Percentiles rank a stretch among this genome's conserved stretches.
Evolutionary conservation across 1,284 basidiomycete genomes (phyloP).

Genomic region (Cryptococcus maquisensis): DNA sequence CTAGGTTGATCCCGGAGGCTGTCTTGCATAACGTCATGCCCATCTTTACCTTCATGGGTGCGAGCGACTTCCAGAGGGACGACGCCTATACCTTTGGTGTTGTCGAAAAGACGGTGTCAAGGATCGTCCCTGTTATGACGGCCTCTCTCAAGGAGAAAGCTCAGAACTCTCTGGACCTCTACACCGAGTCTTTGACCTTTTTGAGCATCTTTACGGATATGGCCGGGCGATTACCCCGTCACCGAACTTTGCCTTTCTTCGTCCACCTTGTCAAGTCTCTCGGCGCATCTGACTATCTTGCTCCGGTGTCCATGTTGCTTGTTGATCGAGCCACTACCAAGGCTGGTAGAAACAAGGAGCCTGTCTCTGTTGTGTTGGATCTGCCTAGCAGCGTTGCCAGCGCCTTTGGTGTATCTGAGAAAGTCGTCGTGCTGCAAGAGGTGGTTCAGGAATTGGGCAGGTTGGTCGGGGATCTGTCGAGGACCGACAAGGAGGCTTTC

Average conservation of each 20-base stretch:
- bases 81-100: slow-evolving; percentile 93
- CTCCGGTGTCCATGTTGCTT: slow-evolving; percentile 79
- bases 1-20: slow-evolving; percentile 79
- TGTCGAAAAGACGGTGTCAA: slow-evolving; percentile 91
- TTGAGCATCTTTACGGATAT: slow-evolving; percentile 51
- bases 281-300: slow-evolving; percentile 74
- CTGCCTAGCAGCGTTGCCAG: slow-evolving; percentile 58
- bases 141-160: slow-evolving; percentile 62
- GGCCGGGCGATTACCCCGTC: slow-evolving; percentile 47
- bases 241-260: slow-evolving; percentile 64
- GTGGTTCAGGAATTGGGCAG: slow-evolving; percentile 63
- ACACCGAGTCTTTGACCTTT: slow-evolving; percentile 50
- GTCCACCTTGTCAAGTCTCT: slow-evolving; percentile 82
- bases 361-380: slow-evolving; percentile 55
- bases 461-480: slow-evolving; percentile 53
- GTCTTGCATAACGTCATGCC: slow-evolving; percentile 96
- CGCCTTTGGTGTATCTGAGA: slow-evolving; percentile 61
- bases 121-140: slow-evolving; percentile 89
- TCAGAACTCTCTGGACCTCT: slow-evolving; percentile 57
- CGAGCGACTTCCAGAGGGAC: slow-evolving; percentile 91
- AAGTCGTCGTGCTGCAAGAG: slow-evolving; percentile 62
- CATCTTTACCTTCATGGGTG: slow-evolving; percentile 98
- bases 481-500: slow-evolving; percentile 42
- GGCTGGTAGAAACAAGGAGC: slow-evolving; percentile 29
- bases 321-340: slow-evolving; percentile 73